phyloP scores from a whole-genome alignment of 1,139 yeast genomes.

The Magnusiomyces fungicola region DNA sequence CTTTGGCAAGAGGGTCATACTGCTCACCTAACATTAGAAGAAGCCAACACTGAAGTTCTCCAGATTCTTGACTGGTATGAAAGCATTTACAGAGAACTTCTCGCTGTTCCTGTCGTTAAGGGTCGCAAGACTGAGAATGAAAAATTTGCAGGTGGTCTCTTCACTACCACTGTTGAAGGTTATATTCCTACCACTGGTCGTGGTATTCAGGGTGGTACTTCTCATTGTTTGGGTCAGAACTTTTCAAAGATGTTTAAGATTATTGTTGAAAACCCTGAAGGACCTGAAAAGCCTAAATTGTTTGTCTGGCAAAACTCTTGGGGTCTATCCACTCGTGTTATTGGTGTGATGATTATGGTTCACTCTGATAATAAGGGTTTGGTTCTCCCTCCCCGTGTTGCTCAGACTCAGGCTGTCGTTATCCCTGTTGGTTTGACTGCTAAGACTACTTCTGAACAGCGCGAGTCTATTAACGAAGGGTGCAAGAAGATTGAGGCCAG shows the following conservation, averaged over 20 bases:
- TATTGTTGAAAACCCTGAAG: conserved; percentile 86
- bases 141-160: conserved; percentile 96
- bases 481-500: conserved; percentile 58
- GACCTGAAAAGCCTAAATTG: conserved; percentile 67
- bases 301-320: conserved; percentile 96
- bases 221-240: conserved; percentile 96
- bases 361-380: conserved; percentile 98
- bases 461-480: conserved; percentile 59
- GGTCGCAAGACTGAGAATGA: conserved; percentile 96
- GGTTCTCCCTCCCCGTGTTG: conserved; percentile 95
- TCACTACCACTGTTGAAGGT: conserved; percentile 94
- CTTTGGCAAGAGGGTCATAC: conserved; percentile 99
- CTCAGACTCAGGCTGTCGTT: conserved; percentile 84
- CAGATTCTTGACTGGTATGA: conserved; percentile 84
- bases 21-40: conserved; percentile 77
- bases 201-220: conserved; percentile 99
- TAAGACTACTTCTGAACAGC: conserved; percentile 72
- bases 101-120: conserved; percentile 95
- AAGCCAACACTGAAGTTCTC: conserved; percentile 75
- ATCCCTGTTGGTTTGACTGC: conserved; percentile 93
- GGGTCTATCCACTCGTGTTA: conserved; percentile 98
- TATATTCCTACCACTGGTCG: conserved; percentile 98
- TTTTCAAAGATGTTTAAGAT: conserved; percentile 98
- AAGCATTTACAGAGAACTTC: conserved; percentile 75
- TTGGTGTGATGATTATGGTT: conserved; percentile 99